Evolutionary conservation across 2,329 filamentous ascomycete species (phyloP).

Genomic region (Aspergillus sp.): DNA sequence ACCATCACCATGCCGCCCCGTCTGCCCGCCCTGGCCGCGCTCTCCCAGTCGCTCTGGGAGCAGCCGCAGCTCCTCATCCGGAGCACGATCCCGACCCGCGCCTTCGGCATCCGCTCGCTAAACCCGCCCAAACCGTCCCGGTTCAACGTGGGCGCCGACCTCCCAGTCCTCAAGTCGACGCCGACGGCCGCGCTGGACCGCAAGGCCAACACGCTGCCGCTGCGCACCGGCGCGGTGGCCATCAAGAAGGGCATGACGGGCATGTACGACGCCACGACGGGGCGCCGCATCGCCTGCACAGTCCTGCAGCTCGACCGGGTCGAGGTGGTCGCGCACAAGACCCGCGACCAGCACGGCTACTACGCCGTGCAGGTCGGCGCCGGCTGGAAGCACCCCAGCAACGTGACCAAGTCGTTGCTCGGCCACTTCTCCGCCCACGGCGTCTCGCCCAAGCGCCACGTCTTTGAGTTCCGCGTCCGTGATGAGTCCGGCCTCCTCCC

Average conservation of each 20-base stretch:
- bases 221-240: conserved; percentile 78
- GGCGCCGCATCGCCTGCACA: conserved; percentile 79
- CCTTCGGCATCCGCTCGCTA: conserved; percentile 58
- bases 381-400: conserved; percentile 70
- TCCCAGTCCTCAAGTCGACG: conserved; percentile 55
- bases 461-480: conserved; percentile 85
- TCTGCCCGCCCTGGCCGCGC: conserved; percentile 31
- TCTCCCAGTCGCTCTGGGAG: conserved; percentile 24
- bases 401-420: conserved; percentile 77
- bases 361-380: conserved; percentile 88
- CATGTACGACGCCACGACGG: conserved; percentile 73
- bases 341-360: conserved; percentile 77
- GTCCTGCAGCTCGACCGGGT: conserved; percentile 91
- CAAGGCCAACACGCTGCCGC: conserved; percentile 57
- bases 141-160: conserved; percentile 53
- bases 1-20: conserved; percentile 32
- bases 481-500: conserved; percentile 69
- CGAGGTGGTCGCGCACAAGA: conserved; percentile 86
- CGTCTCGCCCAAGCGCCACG: conserved; percentile 77
- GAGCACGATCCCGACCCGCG: conserved; percentile 29
- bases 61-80: conserved; percentile 22
- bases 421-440: conserved; percentile 84
- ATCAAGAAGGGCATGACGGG: conserved; percentile 96
- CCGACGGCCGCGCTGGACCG: conserved; percentile 60
- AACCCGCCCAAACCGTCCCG: conserved; percentile 51